Conservation (phyloP, 129 eudicot genomes). For the Rutidosis leptorrhynchoides region DNA sequence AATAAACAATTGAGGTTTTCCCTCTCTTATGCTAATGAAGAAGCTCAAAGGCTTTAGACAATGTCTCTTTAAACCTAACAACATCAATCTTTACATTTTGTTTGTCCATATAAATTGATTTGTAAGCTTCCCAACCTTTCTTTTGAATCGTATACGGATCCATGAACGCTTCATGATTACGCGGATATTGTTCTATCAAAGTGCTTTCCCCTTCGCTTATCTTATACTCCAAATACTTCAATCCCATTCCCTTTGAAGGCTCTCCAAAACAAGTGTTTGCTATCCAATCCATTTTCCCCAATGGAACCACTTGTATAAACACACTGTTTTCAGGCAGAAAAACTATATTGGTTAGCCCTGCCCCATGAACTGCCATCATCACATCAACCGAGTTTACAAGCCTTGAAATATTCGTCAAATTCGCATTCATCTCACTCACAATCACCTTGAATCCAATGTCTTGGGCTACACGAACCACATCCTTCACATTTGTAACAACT, state of each 20-base stretch:
- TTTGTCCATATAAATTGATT: slow-evolving; percentile 42
- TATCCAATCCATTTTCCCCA: slow-evolving; percentile 47
- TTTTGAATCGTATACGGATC: slow-evolving; percentile 36
- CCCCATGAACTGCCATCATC: slow-evolving; percentile 85
- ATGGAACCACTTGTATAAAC: slow-evolving; percentile 58
- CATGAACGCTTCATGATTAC: slow-evolving; percentile 40
- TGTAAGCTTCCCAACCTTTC: slow-evolving; percentile 52
- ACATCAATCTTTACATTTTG: slow-evolving; percentile 70
- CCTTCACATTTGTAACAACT: slow-evolving; percentile 43
- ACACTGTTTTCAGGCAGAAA: slow-evolving; percentile 65
- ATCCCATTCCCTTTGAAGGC: slow-evolving; percentile 54
- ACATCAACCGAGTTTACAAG: slow-evolving; percentile 71
- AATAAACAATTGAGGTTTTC: too few species aligned
- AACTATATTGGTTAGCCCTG: slow-evolving; percentile 75
- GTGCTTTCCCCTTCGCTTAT: slow-evolving; percentile 53
- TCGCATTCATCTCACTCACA: slow-evolving; percentile 33
- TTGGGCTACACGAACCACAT: slow-evolving; percentile 40
- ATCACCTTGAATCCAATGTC: slow-evolving; percentile 48
- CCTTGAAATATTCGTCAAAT: slow-evolving; percentile 27
- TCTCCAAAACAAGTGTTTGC: slow-evolving; percentile 37
- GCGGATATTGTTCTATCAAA: slow-evolving; percentile 43
- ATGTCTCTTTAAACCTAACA: slow-evolving; percentile 41
- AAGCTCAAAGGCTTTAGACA: slow-evolving; percentile 44
- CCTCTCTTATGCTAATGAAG: slow-evolving; percentile 9
- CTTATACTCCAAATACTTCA: slow-evolving; percentile 61